Base-by-base conservation (phyloP, 306 rosid genomes). In the Ochetophila trinervis region DNA sequence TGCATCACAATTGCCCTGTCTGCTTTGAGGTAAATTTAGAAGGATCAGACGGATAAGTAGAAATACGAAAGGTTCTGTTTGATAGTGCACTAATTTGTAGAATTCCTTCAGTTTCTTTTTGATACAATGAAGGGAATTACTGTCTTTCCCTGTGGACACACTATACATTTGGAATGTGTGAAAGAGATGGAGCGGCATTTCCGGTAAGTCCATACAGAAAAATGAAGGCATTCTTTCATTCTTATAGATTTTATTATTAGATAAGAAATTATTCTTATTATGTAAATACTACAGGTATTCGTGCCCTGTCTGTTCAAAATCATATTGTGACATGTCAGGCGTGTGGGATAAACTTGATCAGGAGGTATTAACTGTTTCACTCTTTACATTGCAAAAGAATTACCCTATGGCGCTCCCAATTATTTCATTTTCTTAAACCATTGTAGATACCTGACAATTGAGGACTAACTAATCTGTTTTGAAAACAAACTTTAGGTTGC, bases 1-100 rank as follows among this genome's bases (percentile, higher is more conserved):
- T 88, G 96, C 96, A 91, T 77, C 90, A 86, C 40, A 83, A 88
- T 68, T 91, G 97, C 49, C 87, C 97, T 22, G 84, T 91, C 71
- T 91, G 97, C 76, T 81, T 86, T 70, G 97, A 91, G 91, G 97
- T 83, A 79, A 74, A 12, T 21, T 36, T 22, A 27, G 32, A 36
- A 52, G 15, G 18, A 61, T 53, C 27, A 52, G 35, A 14, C 32
- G 32, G 16, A 16, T 2, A 30, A 30, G 21, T 47, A 47, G 9
- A 40, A 19, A 57, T 62, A 1, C 19, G 18, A 65, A 63, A n/a
- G 14, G 24, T 37, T 27, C 13, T 49, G n/a, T 69, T 13, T 32
- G 48, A 35, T 48, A 57, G 70, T 63, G 63, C 58, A 27, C 63
- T 62, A 32, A 36, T 57, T 65, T 57, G 58, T 23, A 37, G 30